Base-by-base conservation (phyloP, 306 rosid species). In the Acacia melanoxylon region DNA sequence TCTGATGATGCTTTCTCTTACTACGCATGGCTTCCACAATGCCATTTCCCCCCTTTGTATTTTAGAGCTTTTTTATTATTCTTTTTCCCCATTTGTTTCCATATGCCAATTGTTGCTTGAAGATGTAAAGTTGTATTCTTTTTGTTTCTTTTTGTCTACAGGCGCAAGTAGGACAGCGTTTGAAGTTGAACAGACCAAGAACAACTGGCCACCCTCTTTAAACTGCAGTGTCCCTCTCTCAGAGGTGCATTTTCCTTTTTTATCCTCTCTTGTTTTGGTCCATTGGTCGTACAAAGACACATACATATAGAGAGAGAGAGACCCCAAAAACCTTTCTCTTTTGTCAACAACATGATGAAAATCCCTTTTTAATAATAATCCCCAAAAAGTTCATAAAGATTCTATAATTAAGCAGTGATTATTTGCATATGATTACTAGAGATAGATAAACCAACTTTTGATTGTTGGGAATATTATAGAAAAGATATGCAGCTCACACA, bases 131-230 rank as follows among this genome's bases (percentile, higher is more conserved):
- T 87, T 83, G 82, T 27, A 65, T 80, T 88, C 72, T 84, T 85
- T 87, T 81, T 84, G 87, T 88, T 89, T 81, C 81, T 80, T 89
- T 80, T 73, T 87, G 92, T 90, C 86, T 17, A 84, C 86, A 89
- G 89, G 91, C 41, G 80, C 91, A 82, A 84, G 87, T 77, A 91
- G 90, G 91, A 85, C 93, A 91, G 84, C 63, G 82, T 88, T 78
- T 87, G 94, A 91, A 85, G 90, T 85, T 81, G 90, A 91, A 90
- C 85, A 89, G 86, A 88, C 89, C 84, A 68, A 93, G 88, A 90
- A 89, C 85, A 90, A 89, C 85, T 90, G 97, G 94, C 80, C 87
- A 85, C 87, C 85, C 87, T 75, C 88, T 80, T 70, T 85, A 82
- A 85, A 85, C 86, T 85, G 86, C 89, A 85, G 66, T 80, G 84